Conservation (phyloP, 768 basidiomycete species). For the Xanthoconium stramineum region DNA sequence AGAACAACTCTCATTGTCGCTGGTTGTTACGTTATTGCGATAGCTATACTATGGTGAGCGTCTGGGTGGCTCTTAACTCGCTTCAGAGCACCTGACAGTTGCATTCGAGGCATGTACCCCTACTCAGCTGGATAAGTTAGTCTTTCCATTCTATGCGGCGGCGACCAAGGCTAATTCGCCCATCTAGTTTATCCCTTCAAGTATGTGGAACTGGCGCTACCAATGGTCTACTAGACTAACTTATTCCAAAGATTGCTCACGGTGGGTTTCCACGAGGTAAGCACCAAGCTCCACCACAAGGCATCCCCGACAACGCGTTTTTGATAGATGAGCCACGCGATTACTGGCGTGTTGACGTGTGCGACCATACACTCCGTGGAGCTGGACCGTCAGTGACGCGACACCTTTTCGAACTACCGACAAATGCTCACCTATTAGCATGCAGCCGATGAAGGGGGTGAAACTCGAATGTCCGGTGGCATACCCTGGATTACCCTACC, state of each 20-base stretch:
- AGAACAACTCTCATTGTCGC: slow-evolving; percentile 77
- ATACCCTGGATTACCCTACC: slow-evolving; percentile 79
- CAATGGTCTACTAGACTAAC: slow-evolving; percentile 14
- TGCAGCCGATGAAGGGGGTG: slow-evolving; percentile 83
- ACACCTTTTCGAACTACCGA: background rate
- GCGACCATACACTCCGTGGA: slow-evolving; percentile 84
- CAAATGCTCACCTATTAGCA: slow-evolving; percentile 6
- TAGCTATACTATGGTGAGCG: slow-evolving; percentile 76
- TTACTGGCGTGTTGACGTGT: slow-evolving; percentile 77
- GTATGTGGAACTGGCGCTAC: slow-evolving; percentile 44
- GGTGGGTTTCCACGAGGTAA: slow-evolving; percentile 85
- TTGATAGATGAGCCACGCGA: slow-evolving; percentile 79
- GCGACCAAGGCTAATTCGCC: slow-evolving; percentile 10
- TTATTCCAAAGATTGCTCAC: slow-evolving; percentile 59
- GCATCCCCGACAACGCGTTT: background rate
- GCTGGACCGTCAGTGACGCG: slow-evolving; percentile 67
- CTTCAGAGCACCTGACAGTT: slow-evolving; percentile 1
- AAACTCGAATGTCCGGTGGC: slow-evolving; percentile 85
- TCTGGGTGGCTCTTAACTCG: background rate
- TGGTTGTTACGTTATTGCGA: slow-evolving; percentile 66
- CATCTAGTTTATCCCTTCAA: slow-evolving; percentile 84
- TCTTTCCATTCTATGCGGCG: slow-evolving; percentile 11
- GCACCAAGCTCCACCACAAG: slow-evolving; percentile 7
- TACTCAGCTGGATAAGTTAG: slow-evolving; percentile 71
- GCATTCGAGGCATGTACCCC: slow-evolving; percentile 67